Base-by-base conservation (phyloP, 495 filamentous ascomycete species). In the Neurospora sp. region DNA sequence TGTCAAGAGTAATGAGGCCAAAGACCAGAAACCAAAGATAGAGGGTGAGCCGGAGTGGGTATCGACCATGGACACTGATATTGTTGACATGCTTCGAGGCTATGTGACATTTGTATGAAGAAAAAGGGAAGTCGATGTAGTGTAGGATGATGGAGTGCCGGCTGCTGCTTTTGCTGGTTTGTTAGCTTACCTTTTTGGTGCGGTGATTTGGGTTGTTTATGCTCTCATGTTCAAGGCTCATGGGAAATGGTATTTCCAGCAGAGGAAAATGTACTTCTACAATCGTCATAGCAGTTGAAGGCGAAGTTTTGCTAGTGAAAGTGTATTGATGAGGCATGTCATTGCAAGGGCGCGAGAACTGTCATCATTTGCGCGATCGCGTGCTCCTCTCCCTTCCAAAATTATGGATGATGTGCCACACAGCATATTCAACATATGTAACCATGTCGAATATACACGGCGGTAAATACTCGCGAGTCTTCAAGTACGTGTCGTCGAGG, bases 21-120 rank as follows among this genome's bases (percentile, higher is more conserved):
- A 40, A 11, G 46, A 35, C 6, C 31, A 77, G 3, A n/a, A 71
- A 11, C 12, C 11, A 5, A 74, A 76, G 44, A 71, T 76, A 42
- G 69, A 66, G 9, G 71, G 75, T 23, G 80, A 85, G 69, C 86
- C 86, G 16, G 79, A 75, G 4, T 88, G 86, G 86, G 78, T 86
- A 12, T 78, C 83, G 37, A 83, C 85, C 18, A 83, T 87, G 71
- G 85, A 88, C 62, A 73, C 82, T 8, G 86, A 84, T 16, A 71
- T 88, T 44, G 79, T 88, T 69, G 78, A 87, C 41, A 79, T 83
- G 46, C 83, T 86, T 60, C 83, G 86, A 73, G 85, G 84, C 10
- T 81, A 77, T 75, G 85, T 87, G 31, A 85, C 85, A 11, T 88
- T 89, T 78, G 80, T 89, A 0, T 80, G 75, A 80, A 40, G 37